Conservation (phyloP, 768 basidiomycete genomes). For the Termitomyces sp. region DNA sequence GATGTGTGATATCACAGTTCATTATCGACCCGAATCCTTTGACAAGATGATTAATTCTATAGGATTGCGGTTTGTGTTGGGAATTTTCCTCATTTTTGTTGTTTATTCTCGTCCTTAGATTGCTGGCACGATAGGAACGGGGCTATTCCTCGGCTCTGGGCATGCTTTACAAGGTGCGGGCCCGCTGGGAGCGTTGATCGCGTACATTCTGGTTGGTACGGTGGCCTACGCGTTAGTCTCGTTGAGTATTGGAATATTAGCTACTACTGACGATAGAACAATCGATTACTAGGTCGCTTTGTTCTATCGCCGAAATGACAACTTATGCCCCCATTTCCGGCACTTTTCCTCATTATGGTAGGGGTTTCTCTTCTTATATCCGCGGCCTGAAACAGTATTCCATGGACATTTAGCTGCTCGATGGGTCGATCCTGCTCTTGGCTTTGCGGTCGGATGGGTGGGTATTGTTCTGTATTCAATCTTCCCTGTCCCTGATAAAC, state of each 20-base stretch:
- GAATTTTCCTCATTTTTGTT: background rate
- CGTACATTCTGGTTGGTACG: conserved; percentile 58
- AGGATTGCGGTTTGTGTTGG: conserved; percentile 57
- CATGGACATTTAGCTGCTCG: conserved; percentile 32
- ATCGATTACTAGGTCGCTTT: conserved; percentile 38
- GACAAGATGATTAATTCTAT: background rate
- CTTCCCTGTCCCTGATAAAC: background rate
- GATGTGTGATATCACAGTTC: conserved; percentile 40
- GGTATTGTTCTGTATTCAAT: conserved; percentile 10
- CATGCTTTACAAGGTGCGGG: conserved; percentile 54
- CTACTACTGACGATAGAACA: background rate
- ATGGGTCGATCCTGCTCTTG: conserved; percentile 56
- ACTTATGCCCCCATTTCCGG: conserved; percentile 74
- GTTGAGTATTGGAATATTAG: background rate
- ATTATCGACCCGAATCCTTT: background rate
- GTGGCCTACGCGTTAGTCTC: conserved; percentile 54
- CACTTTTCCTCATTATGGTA: conserved; percentile 69
- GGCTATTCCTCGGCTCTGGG: conserved; percentile 69
- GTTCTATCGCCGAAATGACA: conserved; percentile 76
- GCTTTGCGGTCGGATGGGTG: conserved; percentile 54
- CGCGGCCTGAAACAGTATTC: background rate
- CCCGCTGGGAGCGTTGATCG: conserved; percentile 61
- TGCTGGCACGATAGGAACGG: conserved; percentile 72
- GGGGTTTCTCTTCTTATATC: background rate
- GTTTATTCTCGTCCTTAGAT: conserved; percentile 31